Evolutionary conservation across 177 flowering plant genomes (phyloP).

Genomic region (Telopea speciosissima): DNA sequence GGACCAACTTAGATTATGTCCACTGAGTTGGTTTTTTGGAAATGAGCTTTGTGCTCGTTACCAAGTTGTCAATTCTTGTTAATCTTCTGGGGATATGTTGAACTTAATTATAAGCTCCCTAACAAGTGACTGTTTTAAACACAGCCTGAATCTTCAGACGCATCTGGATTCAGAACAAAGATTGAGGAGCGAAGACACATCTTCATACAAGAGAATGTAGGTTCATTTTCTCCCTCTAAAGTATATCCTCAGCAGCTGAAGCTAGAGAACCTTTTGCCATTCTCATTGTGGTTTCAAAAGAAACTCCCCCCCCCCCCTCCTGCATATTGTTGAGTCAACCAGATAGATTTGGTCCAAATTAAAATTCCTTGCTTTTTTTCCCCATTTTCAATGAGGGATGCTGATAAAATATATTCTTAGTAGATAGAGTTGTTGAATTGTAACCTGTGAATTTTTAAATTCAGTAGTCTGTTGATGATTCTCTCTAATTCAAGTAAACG

Average conservation of each 20-base stretch:
- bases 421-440: too few species aligned
- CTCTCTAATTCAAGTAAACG: too few species aligned
- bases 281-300: too few species aligned
- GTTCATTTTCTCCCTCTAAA: not conserved
- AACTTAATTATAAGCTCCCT: not conserved
- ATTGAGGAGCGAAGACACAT: conserved; percentile 25
- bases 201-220: conserved; percentile 34
- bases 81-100: not conserved
- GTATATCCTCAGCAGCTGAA: not conserved
- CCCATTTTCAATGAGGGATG: too few species aligned
- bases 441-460: too few species aligned
- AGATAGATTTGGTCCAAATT: too few species aligned
- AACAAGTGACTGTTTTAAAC: not conserved
- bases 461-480: too few species aligned
- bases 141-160: conserved; percentile 29
- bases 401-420: too few species aligned
- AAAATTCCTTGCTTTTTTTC: too few species aligned
- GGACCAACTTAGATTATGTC: not conserved
- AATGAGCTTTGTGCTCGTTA: not conserved
- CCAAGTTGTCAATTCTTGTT: not conserved
- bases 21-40: not conserved
- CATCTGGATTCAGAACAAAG: conserved; percentile 12
- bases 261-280: not conserved
- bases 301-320: too few species aligned
- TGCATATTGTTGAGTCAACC: too few species aligned